A percentile compares a stretch with the other conserved stretches of the same genome.
Conservation (phyloP, 2,329 filamentous ascomycete genomes). For the Hypoxylon sp. region DNA sequence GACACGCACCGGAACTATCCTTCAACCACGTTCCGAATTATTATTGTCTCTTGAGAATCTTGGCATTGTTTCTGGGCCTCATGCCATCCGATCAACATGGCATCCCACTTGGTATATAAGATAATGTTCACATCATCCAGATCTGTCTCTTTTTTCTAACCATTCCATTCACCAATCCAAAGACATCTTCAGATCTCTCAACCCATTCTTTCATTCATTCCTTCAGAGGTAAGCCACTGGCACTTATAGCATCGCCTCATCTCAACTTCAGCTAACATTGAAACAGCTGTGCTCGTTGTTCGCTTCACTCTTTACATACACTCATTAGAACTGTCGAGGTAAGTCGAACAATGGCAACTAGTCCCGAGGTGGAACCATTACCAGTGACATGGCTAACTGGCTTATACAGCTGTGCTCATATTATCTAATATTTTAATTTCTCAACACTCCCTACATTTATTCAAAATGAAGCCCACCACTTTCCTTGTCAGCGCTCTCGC, state of each 20-base stretch:
- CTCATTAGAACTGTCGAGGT: conserved; percentile 60
- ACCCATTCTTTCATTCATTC: conserved; percentile 61
- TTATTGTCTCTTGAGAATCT: conserved; percentile 49
- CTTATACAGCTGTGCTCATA: conserved; percentile 61
- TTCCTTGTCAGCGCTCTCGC: conserved; percentile 63
- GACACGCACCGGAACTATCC: conserved; percentile 60
- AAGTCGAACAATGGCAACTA: conserved; percentile 30
- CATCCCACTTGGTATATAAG: conserved; percentile 58
- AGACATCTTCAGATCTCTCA: conserved; percentile 55
- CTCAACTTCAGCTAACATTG: conserved; percentile 44
- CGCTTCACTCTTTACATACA: conserved; percentile 60
- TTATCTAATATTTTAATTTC: conserved; percentile 55
- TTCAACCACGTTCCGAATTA: conserved; percentile 58
- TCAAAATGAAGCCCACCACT: conserved; percentile 66
- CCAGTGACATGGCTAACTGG: conserved; percentile 43
- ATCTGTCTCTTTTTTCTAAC: conserved; percentile 46
- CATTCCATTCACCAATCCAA: conserved; percentile 55
- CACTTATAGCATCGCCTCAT: conserved; percentile 12
- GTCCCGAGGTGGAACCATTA: neutral
- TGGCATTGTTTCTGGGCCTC: conserved; percentile 51
- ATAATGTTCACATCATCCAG: conserved; percentile 46
- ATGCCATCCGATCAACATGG: conserved; percentile 47
- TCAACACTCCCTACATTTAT: conserved; percentile 49
- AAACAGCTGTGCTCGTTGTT: conserved; percentile 66
- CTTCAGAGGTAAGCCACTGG: conserved; percentile 61